Evolutionary conservation across 768 basidiomycete species (phyloP).

Genomic region (Kwoniella botswanensis): DNA sequence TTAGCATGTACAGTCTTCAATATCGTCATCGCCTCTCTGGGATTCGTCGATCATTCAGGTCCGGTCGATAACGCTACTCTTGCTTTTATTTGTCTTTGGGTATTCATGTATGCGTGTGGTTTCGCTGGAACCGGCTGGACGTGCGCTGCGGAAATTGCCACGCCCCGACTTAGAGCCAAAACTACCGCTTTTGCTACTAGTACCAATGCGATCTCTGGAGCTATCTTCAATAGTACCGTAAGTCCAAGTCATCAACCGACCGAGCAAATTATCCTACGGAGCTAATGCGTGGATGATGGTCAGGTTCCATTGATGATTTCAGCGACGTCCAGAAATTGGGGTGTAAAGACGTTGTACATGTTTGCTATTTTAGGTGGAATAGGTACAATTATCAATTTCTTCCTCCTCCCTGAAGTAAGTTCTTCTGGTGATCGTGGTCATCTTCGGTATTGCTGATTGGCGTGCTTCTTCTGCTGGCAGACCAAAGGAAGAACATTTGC

Average conservation of each 20-base stretch:
- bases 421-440: neutral
- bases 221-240: conserved; percentile 32
- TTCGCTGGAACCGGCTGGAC: conserved; percentile 36
- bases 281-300: neutral
- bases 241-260: neutral
- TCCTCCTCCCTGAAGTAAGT: conserved; percentile 32
- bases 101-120: conserved; percentile 25
- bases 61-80: conserved; percentile 8
- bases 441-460: no score
- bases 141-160: conserved; percentile 36
- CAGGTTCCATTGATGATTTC: conserved; percentile 16
- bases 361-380: conserved; percentile 31
- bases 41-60: conserved; percentile 9
- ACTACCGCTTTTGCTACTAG: conserved; percentile 33
- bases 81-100: conserved; percentile 29
- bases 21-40: conserved; percentile 23
- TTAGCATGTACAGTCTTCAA: neutral
- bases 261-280: no score
- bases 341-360: conserved; percentile 34
- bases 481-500: conserved; percentile 34
- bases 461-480: neutral
- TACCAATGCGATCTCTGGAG: conserved; percentile 26
- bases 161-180: conserved; percentile 32
- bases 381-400: conserved; percentile 30
- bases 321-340: conserved; percentile 26